Evolutionary conservation across 345 rosid species (phyloP), one percentile per base, ranked within the genome.

Genomic region (Rhizophora mangle): DNA sequence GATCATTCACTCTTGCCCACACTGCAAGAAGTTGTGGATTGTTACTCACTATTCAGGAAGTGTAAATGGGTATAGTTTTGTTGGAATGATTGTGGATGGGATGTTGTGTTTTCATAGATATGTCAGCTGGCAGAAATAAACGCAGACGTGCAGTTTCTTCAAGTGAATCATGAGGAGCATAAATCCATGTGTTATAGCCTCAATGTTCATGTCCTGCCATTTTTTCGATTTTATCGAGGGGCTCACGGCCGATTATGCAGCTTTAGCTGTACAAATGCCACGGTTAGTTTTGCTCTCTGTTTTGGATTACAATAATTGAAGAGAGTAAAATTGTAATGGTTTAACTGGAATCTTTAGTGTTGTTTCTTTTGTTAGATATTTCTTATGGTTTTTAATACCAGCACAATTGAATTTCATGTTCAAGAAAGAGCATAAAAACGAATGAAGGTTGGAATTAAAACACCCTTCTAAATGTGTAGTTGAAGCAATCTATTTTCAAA

Each of bases 211-310:
- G 97, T 92, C 21, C 83, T 95, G 24, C 97, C 96, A 0, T 95
- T 95, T 80, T 95, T 95, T 75, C 79, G 97, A 55, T 86, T 95
- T 62, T 95, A 90, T 72, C 72, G 97, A 43, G 96, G 97, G 8
- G 85, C 96, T 76, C 89, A 88, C 5, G 97, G 99, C 62, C 96
- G 96, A 60, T 64, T 95, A 47, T 92, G 97, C 77, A 90, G 97
- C 80, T 95, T 92, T 75, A 95, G 99, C 84, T 92, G 96, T 71
- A 92, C 99, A 39, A 90, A 88, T 83, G 97, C 99, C 67, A 95
- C 99, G 86, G 99, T 92, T 78, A 65, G 91, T 86, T 37, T 65
- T 37, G 24, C 4, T 46, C 6, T n/a, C 7, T 29, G 6, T 46
- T 29, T 22, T 22, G 60, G 22, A 34, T 22, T 55, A 39, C 2